Evolutionary conservation across 2,329 filamentous ascomycete genomes (phyloP).

Genomic region (Aspergillus piperis): DNA sequence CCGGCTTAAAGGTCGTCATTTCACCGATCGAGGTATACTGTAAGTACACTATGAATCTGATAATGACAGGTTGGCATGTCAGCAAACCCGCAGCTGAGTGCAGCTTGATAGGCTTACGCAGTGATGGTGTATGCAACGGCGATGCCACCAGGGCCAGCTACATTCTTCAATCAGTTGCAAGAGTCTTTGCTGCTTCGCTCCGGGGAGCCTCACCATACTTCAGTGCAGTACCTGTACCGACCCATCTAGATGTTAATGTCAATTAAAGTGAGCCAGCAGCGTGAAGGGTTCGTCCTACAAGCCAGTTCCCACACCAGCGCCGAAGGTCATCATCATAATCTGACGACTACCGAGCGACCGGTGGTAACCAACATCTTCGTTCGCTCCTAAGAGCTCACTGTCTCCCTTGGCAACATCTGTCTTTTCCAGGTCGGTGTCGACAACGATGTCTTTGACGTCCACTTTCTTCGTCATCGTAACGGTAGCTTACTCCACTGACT

Average conservation of each 20-base stretch:
- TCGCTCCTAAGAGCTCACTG: slow-evolving; percentile 8
- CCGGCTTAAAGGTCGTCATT: slow-evolving; percentile 34
- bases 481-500: background rate
- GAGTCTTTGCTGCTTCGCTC: background rate
- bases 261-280: background rate
- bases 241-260: slow-evolving; percentile 22
- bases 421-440: background rate
- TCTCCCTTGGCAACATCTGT: slow-evolving; percentile 3
- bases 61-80: background rate
- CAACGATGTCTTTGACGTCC: background rate
- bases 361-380: slow-evolving; percentile 30
- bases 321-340: slow-evolving; percentile 45
- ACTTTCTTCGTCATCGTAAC: background rate
- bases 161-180: background rate
- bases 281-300: slow-evolving; percentile 12
- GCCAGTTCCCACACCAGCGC: slow-evolving; percentile 39
- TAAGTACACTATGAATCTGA: slow-evolving; percentile 34
- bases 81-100: background rate
- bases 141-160: slow-evolving; percentile 36
- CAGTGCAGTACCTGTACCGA: slow-evolving; percentile 39
- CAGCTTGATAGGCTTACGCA: slow-evolving; percentile 22
- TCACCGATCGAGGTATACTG: slow-evolving; percentile 36
- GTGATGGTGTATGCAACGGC: slow-evolving; percentile 37
- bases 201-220: slow-evolving; percentile 26
- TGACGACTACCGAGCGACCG: slow-evolving; percentile 34